phyloP scores from a whole-genome alignment of 176 grass and related monocot genomes.

The Aegilops umbellulata region DNA sequence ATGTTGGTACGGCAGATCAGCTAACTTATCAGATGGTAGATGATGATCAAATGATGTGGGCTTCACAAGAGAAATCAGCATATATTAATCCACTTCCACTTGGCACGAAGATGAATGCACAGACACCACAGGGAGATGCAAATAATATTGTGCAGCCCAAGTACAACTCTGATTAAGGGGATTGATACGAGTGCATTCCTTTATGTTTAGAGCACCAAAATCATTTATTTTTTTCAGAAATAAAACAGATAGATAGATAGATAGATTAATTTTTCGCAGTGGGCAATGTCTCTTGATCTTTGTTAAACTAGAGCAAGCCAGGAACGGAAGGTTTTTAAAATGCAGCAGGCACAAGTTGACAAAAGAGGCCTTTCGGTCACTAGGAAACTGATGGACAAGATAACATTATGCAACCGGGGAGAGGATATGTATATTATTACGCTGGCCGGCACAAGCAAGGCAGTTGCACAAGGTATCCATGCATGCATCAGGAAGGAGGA shows the following conservation, averaged over 20 bases:
- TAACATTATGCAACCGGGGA: conserved; percentile 2
- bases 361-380: conserved; percentile 23
- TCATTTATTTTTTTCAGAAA: too few species aligned
- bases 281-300: not conserved
- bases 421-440: conserved; percentile 4
- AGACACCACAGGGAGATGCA: too few species aligned
- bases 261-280: too few species aligned
- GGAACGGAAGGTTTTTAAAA: not conserved
- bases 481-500: conserved; percentile 1
- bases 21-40: not conserved
- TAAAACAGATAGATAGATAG: too few species aligned
- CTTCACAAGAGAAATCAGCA: not conserved
- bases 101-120: not conserved
- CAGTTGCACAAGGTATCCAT: conserved; percentile 6
- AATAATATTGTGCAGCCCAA: not conserved
- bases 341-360: conserved; percentile 25
- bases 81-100: not conserved
- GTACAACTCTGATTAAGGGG: too few species aligned
- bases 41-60: not conserved
- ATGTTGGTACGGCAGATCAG: not conserved
- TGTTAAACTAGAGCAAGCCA: not conserved
- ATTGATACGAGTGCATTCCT: too few species aligned
- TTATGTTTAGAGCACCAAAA: too few species aligned
- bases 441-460: not conserved
- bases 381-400: not conserved